These are phyloP conservation scores for Penicillium sp. DNA, from an alignment of 2,329 filamentous ascomycete species.

Conservation along the genomic window DNA sequence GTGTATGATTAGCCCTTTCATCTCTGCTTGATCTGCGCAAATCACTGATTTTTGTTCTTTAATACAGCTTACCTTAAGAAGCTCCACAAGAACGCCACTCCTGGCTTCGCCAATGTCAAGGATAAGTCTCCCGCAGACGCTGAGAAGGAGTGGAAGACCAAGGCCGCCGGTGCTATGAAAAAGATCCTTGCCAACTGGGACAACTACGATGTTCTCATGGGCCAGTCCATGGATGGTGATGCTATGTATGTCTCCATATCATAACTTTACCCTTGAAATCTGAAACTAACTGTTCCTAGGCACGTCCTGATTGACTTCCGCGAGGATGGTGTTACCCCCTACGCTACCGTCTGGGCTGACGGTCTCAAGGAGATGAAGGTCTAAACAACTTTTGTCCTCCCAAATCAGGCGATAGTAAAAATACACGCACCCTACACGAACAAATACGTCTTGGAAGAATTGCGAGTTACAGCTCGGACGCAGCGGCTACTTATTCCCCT, in stretches of 20 bases:
- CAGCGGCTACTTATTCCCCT: slow-evolving; percentile 14
- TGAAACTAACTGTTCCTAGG: slow-evolving; percentile 48
- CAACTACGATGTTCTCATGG: slow-evolving; percentile 92
- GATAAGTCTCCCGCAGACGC: slow-evolving; percentile 47
- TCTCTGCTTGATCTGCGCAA: neutral
- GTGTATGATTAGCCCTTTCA: slow-evolving; percentile 54
- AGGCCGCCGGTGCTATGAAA: slow-evolving; percentile 71
- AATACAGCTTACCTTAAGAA: slow-evolving; percentile 81
- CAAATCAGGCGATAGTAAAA: slow-evolving; percentile 13
- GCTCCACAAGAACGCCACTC: slow-evolving; percentile 69
- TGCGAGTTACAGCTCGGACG: slow-evolving; percentile 16
- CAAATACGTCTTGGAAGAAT: slow-evolving; percentile 25
- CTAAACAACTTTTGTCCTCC: slow-evolving; percentile 48
- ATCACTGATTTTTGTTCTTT: neutral
- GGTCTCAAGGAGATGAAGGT: slow-evolving; percentile 88
- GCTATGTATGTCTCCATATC: slow-evolving; percentile 69
- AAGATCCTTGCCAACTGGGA: slow-evolving; percentile 86
- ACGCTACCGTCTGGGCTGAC: slow-evolving; percentile 91
- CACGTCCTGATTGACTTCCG: slow-evolving; percentile 95
- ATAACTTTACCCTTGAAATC: neutral
- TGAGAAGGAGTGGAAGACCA: slow-evolving; percentile 66
- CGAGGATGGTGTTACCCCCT: slow-evolving; percentile 90
- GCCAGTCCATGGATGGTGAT: slow-evolving; percentile 88
- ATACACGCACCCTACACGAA: slow-evolving; percentile 23
- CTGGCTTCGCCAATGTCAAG: slow-evolving; percentile 54